Base-by-base conservation (phyloP, 371 early-diverging fungal genomes). In the Fennellomyces sp. region DNA sequence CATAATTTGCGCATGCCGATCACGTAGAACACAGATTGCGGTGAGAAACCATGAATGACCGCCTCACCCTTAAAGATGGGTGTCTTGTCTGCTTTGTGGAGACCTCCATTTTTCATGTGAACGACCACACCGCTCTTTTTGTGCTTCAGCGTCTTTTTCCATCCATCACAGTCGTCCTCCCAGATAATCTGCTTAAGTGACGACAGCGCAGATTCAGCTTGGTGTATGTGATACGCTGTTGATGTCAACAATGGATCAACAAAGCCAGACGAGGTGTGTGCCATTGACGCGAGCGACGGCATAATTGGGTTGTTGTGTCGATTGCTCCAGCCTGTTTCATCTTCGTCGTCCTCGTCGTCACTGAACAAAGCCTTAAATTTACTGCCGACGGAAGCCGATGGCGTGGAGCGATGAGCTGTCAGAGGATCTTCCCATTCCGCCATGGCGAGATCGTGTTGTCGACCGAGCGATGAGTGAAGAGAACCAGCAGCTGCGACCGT, bases 81-180 rank as follows among this genome's bases (percentile, higher is more conserved):
- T 13, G 80, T 73, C 57, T 84, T 85, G 23, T 84, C 85, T 5
- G 64, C 64, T 26, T 68, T 69, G 3, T 45, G 45, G n/a, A 17
- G 7, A 3, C 45, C 45, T 45, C 63, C 61, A 17, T 69, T 65
- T 38, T 71, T 70, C 65, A 84, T 83, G 58, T 83, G 81, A 19
- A 87, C 87, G 2, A 87, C 73, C 28, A 86, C 84, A 17, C 86
- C 87, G 49, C 83, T 85, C 42, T 57, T 53, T 55, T 84, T 84
- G 67, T 88, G 87, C 15, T 82, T 84, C 19, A 85, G 59, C n/a
- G 83, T 82, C 52, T 85, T 85, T 68, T 89, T 87, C 90, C 90
- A 89, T 6, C 78, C 83, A 25, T 58, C 17, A 47, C 29, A 31
- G 13, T 26, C 53, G 26, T 52, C 31, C 39, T 54, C 55, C n/a